phyloP scores from a whole-genome alignment of 2,329 filamentous ascomycete genomes.

The Colletotrichum lini region DNA sequence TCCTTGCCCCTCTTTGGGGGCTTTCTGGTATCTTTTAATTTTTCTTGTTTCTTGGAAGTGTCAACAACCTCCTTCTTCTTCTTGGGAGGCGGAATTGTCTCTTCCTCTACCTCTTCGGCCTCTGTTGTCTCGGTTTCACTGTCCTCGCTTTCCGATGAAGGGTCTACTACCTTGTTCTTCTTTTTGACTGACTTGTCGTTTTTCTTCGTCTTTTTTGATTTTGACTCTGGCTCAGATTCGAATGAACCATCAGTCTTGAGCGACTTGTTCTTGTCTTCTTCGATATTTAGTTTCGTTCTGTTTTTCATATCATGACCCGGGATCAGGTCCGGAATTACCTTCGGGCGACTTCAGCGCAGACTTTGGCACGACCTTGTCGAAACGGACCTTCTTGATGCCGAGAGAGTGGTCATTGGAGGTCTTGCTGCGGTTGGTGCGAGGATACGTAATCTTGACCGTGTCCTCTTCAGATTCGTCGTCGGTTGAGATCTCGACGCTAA shows the following conservation, averaged over 20 bases:
- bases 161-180: slow-evolving; percentile 40
- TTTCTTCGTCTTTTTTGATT: slow-evolving; percentile 38
- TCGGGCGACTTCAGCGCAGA: slow-evolving; percentile 54
- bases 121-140: slow-evolving; percentile 44
- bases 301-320: slow-evolving; percentile 2
- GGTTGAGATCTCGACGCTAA: slow-evolving; percentile 59
- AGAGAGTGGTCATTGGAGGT: slow-evolving; percentile 6
- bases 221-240: slow-evolving; percentile 26
- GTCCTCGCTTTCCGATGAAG: slow-evolving; percentile 41
- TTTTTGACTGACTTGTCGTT: slow-evolving; percentile 22
- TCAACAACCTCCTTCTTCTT: slow-evolving; percentile 24
- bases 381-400: slow-evolving; percentile 60
- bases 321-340: slow-evolving; percentile 22
- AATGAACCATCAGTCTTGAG: slow-evolving; percentile 38
- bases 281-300: slow-evolving; percentile 21
- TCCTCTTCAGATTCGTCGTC: slow-evolving; percentile 68
- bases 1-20: slow-evolving; percentile 36
- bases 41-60: slow-evolving; percentile 29
- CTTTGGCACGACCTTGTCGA: slow-evolving; percentile 53
- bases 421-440: slow-evolving; percentile 52
- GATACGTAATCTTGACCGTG: slow-evolving; percentile 63
- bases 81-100: slow-evolving; percentile 16
- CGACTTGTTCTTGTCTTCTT: slow-evolving; percentile 20
- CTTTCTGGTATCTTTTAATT: slow-evolving; percentile 32
- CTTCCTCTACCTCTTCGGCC: slow-evolving; percentile 46